Percentiles rank a stretch among this genome's conserved stretches.
Conservation (phyloP, 768 basidiomycete genomes). For the Pleurotus citrinopileatus region DNA sequence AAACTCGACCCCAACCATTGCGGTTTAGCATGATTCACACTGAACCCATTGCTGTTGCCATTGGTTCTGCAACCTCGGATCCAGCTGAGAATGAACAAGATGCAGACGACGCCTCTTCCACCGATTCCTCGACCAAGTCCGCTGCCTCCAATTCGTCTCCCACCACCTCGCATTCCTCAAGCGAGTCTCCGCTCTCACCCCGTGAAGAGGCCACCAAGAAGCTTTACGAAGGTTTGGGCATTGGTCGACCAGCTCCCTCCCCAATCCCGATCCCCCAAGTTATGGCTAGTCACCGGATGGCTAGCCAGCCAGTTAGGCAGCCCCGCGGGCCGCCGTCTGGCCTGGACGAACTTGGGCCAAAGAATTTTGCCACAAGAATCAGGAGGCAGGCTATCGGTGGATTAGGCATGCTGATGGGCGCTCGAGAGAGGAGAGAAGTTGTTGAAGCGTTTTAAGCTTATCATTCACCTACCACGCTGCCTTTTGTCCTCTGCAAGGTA, state of each 20-base stretch:
- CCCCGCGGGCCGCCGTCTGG: conserved; percentile 86
- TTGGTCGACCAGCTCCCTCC: conserved; percentile 62
- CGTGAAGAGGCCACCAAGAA: conserved; percentile 87
- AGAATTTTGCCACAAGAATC: conserved; percentile 87
- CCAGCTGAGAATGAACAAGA: conserved; percentile 20
- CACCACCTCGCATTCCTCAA: conserved; percentile 71
- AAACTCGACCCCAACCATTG: conserved; percentile 65
- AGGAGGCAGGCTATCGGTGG: conserved; percentile 83
- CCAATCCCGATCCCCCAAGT: conserved; percentile 31
- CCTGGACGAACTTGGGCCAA: conserved; percentile 81
- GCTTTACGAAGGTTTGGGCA: conserved; percentile 85
- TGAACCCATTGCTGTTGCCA: conserved; percentile 44
- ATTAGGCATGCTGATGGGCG: conserved; percentile 74
- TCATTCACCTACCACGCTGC: not conserved
- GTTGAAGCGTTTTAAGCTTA: conserved; percentile 62
- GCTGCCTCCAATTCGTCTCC: conserved; percentile 59
- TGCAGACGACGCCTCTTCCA: conserved; percentile 57
- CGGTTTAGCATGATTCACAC: conserved; percentile 55
- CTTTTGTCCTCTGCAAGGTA: not conserved
- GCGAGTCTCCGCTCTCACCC: conserved; percentile 65
- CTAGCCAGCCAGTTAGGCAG: conserved; percentile 77
- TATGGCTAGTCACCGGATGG: conserved; percentile 53
- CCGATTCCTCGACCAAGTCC: conserved; percentile 56
- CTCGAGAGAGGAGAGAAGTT: conserved; percentile 75
- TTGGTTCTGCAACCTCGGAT: conserved; percentile 49